These are phyloP conservation scores for Cercospora beticola DNA, from an alignment of 2,329 filamentous ascomycete species.

Conservation along the genomic window DNA sequence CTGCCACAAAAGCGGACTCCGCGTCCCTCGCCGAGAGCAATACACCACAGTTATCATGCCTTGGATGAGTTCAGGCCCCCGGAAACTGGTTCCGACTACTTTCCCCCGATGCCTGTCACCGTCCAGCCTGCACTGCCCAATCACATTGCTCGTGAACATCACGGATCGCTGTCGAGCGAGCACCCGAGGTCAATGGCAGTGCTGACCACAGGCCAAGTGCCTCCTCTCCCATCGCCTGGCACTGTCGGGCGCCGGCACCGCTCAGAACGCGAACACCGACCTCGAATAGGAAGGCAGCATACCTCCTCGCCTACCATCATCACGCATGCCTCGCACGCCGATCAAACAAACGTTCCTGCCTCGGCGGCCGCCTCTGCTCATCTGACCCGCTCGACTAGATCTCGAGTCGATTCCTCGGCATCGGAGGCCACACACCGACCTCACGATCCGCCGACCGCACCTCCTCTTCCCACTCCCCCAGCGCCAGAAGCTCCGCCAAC, in stretches of 20 bases:
- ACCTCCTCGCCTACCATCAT: conserved; percentile 78
- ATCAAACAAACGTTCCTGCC: conserved; percentile 28
- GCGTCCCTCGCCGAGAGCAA: conserved; percentile 69
- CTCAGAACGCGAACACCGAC: conserved; percentile 44
- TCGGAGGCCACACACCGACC: conserved; percentile 45
- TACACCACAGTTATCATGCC: conserved; percentile 54
- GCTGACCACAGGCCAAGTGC: conserved; percentile 74
- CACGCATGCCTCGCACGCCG: conserved; percentile 39
- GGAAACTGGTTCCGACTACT: conserved; percentile 77
- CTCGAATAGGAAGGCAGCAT: conserved; percentile 66
- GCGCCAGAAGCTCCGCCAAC: conserved; percentile 38
- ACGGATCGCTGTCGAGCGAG: conserved; percentile 40
- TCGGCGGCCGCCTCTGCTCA: conserved; percentile 44
- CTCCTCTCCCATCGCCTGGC: conserved; percentile 81
- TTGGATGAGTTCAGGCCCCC: conserved; percentile 64
- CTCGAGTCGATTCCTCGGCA: conserved; percentile 43
- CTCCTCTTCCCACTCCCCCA: conserved; percentile 58
- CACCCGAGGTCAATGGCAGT: conserved; percentile 72
- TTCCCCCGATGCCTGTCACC: conserved; percentile 65
- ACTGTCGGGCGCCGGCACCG: conserved; percentile 49
- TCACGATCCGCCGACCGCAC: conserved; percentile 43
- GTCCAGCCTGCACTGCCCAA: conserved; percentile 43
- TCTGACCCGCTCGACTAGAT: conserved; percentile 35
- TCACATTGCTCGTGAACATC: conserved; percentile 39
- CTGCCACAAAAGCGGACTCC: conserved; percentile 75